Evolutionary conservation across 2,329 filamentous ascomycete genomes (phyloP).

Genomic region (Talaromyces sp.): DNA sequence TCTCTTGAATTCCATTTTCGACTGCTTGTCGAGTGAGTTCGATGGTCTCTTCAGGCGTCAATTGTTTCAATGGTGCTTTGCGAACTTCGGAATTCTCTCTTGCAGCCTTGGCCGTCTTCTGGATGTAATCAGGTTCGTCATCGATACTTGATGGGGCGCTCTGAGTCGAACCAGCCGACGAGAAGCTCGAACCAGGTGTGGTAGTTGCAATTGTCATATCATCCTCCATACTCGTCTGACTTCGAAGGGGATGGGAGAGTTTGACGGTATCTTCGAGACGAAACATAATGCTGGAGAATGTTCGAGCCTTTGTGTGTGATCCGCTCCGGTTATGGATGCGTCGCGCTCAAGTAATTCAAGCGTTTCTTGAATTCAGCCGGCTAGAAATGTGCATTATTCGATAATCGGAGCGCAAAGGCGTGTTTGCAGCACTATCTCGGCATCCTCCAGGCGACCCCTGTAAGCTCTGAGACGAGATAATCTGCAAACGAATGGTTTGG

Average conservation of each 20-base stretch:
- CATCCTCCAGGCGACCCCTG: not conserved
- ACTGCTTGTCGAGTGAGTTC: slow-evolving; percentile 45
- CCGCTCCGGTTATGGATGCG: not conserved
- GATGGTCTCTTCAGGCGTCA: slow-evolving; percentile 45
- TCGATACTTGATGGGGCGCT: slow-evolving; percentile 28
- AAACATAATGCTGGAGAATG: slow-evolving; percentile 35
- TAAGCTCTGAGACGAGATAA: not conserved
- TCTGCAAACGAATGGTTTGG: not conserved
- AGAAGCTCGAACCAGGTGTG: slow-evolving; percentile 29
- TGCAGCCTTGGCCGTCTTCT: slow-evolving; percentile 22
- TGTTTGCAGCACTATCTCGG: slow-evolving; percentile 1
- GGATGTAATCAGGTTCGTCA: slow-evolving; percentile 24
- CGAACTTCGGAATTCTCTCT: slow-evolving; percentile 22
- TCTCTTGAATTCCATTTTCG: slow-evolving; percentile 48
- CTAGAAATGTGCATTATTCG: not conserved
- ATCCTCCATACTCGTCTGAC: slow-evolving; percentile 29
- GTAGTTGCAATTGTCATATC: slow-evolving; percentile 25
- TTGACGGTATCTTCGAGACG: slow-evolving; percentile 38
- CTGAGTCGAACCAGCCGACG: slow-evolving; percentile 24
- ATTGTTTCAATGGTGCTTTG: slow-evolving; percentile 26
- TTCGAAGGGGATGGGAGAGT: slow-evolving; percentile 32
- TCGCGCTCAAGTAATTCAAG: not conserved
- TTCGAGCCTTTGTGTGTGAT: not conserved
- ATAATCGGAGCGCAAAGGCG: not conserved
- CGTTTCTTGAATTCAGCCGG: not conserved